Percentiles rank a stretch among this genome's conserved stretches.
These are phyloP conservation scores for Panicum miliaceum DNA, from an alignment of 176 grass and related monocot species.

Conservation along the genomic window DNA sequence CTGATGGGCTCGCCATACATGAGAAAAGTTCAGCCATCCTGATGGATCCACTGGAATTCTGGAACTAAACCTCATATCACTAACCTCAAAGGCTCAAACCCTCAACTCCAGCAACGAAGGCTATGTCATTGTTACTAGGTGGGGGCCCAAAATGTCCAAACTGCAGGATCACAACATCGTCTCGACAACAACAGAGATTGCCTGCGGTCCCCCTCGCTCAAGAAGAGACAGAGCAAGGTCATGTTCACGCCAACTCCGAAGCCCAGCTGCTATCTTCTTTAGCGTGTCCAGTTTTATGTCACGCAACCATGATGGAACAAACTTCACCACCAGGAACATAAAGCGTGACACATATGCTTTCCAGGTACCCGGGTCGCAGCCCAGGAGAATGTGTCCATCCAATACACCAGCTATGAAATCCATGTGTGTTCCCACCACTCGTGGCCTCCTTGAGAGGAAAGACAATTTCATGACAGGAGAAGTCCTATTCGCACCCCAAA, in stretches of 20 bases:
- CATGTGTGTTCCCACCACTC: slow-evolving; percentile 85
- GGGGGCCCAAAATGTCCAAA: not conserved
- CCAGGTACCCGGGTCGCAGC: slow-evolving; percentile 85
- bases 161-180: slow-evolving; percentile 46
- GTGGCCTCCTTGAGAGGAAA: slow-evolving; percentile 64
- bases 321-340: slow-evolving; percentile 77
- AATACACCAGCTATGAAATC: slow-evolving; percentile 84
- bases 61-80: not conserved
- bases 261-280: slow-evolving; percentile 67
- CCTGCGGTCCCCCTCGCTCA: slow-evolving; percentile 65
- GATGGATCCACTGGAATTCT: not conserved
- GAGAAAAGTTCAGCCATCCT: not conserved
- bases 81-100: not conserved
- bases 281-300: slow-evolving; percentile 75
- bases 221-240: slow-evolving; percentile 78
- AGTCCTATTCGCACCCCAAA: slow-evolving; percentile 64
- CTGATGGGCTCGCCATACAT: not conserved
- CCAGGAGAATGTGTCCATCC: slow-evolving; percentile 78
- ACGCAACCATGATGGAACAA: slow-evolving; percentile 78
- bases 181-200: slow-evolving; percentile 61
- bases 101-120: not conserved
- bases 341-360: slow-evolving; percentile 81
- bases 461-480: slow-evolving; percentile 55
- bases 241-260: slow-evolving; percentile 76
- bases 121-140: slow-evolving; percentile 12